Evolutionary conservation across 306 rosid genomes (phyloP).

Genomic region (Dryas octopetala): DNA sequence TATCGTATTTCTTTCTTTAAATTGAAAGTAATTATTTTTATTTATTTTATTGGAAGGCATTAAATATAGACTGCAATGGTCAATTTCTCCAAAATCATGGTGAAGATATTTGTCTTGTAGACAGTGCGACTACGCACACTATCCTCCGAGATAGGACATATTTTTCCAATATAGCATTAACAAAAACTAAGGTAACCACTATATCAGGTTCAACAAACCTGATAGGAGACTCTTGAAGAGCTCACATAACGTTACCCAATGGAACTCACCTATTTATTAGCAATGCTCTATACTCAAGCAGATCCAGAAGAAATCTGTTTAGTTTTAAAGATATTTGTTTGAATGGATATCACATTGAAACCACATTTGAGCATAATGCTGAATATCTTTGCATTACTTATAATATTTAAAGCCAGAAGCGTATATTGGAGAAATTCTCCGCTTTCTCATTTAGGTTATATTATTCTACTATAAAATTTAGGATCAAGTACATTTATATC

Average conservation of each 20-base stretch:
- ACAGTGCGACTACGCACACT: neutral
- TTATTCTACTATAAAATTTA: neutral
- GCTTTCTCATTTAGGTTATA: neutral
- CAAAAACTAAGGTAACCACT: neutral
- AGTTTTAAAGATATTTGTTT: neutral
- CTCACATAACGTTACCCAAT: neutral
- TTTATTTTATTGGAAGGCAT: neutral
- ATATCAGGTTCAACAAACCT: neutral
- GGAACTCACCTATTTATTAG: neutral
- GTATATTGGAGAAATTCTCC: neutral
- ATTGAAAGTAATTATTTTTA: too few species aligned
- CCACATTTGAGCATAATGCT: neutral
- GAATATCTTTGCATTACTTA: neutral
- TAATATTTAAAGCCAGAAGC: neutral
- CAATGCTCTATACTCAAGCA: neutral
- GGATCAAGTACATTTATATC: too few species aligned
- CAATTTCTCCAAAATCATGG: neutral
- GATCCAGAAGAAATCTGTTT: neutral
- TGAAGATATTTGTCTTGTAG: neutral
- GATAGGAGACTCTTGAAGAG: neutral
- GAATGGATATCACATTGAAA: neutral
- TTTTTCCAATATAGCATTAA: too few species aligned
- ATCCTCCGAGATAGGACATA: neutral
- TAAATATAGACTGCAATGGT: neutral
- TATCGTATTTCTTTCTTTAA: too few species aligned